Evolutionary conservation across 768 basidiomycete genomes (phyloP), one percentile per base, ranked within the genome.

Genomic region (Kwoniella botswanensis): DNA sequence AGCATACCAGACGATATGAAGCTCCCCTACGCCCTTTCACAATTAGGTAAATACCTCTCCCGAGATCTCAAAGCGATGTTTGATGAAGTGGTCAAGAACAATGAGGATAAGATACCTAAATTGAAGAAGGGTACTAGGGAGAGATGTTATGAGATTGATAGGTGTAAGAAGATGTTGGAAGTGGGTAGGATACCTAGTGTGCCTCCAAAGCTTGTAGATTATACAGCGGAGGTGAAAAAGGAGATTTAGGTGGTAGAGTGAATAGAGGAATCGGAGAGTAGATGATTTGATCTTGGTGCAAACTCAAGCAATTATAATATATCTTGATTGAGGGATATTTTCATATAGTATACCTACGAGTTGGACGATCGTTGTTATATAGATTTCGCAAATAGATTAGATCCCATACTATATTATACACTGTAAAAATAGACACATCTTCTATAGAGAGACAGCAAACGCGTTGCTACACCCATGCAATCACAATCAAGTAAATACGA

Each of bases 1-100:
- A 82, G 79, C 61, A 81, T 83, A 53, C 82, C 80, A 4, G 58
- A 68, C 7, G 76, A 83, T 57, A 83, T 83, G 82, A 76, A 67
- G 42, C 65, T 68, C 15, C 44, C 55, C 17, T 74, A 74, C 63
- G 72, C 72, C 53, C 54, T 77, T 17, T 29, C 63, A 2, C 62
- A 73, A 56, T 46, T 74, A 5, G 21, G 53, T 7, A 68, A 35
- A 17, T 79, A 74, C 74, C 70, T 81, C 21, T 21, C 65, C 15
- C 54, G 74, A n/a, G 77, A 81, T 56, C 62, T 76, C 5, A 42
- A 76, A 26, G 61, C 26, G 21, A 76, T 77, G 76, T 76, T 74
- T 62, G 43, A 70, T 4, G 10, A 42, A 9, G 68, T 68, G 7
- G 41, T 77, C 6, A 6, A 18, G 15, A 24, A 54, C 17, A 74